Percentiles rank a stretch among this genome's conserved stretches.
These are phyloP conservation scores for Kuraishia capsulata DNA, from an alignment of 805 yeast species.

Conservation along the genomic window DNA sequence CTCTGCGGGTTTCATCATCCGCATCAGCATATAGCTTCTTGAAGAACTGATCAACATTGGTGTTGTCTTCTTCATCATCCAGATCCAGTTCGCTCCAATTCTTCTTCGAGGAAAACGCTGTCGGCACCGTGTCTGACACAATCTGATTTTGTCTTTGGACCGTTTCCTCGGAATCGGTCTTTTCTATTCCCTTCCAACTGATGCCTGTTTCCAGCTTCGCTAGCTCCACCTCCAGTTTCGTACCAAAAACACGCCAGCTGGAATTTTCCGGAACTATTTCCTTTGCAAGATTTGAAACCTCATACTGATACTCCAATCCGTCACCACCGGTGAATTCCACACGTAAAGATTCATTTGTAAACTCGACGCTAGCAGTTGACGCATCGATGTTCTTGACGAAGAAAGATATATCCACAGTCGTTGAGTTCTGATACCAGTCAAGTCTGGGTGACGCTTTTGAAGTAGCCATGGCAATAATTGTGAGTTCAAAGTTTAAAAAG, in stretches of 20 bases:
- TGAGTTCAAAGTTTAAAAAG: background rate
- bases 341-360: constrained; percentile 24
- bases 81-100: background rate
- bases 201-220: constrained; percentile 27
- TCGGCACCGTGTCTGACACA: background rate
- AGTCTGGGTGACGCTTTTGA: constrained; percentile 24
- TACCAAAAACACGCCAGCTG: constrained; percentile 44
- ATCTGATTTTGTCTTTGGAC: background rate
- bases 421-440: constrained; percentile 70
- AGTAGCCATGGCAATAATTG: background rate
- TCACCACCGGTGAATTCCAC: constrained; percentile 43
- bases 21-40: constrained; percentile 65
- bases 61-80: constrained; percentile 22
- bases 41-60: constrained; percentile 60
- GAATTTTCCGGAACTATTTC: constrained; percentile 32
- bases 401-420: constrained; percentile 52
- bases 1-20: constrained; percentile 80
- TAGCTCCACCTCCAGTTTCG: constrained; percentile 68
- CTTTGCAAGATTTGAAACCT: constrained; percentile 37
- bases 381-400: constrained; percentile 60
- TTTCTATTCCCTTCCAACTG: constrained; percentile 51
- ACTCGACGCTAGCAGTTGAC: constrained; percentile 33
- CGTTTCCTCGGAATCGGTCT: constrained; percentile 15
- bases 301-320: constrained; percentile 40
- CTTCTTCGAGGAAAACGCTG: background rate